Conservation (phyloP, 1,284 basidiomycete genomes). For the Microbotryomycetes sp. region DNA sequence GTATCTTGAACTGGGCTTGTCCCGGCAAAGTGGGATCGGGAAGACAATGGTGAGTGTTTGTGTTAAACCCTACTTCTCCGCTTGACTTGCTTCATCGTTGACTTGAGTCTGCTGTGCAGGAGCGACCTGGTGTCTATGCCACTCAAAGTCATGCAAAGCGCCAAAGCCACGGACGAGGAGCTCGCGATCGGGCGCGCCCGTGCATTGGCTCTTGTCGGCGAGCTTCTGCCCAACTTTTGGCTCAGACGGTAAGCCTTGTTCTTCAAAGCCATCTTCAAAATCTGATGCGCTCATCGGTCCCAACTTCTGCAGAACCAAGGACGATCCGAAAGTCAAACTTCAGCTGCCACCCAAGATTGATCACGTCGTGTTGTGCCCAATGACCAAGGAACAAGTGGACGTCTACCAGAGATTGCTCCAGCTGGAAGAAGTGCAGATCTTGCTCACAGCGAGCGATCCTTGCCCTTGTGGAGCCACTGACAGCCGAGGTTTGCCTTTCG, state of each 20-base stretch:
- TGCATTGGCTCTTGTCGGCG: slow-evolving; percentile 51
- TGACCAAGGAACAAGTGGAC: slow-evolving; percentile 58
- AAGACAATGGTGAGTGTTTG: slow-evolving; percentile 60
- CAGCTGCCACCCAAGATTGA: slow-evolving; percentile 75
- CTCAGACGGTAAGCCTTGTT: slow-evolving; percentile 55
- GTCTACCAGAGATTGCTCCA: slow-evolving; percentile 65
- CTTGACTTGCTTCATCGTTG: slow-evolving; percentile 21
- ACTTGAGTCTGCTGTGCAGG: slow-evolving; percentile 7
- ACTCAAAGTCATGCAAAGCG: slow-evolving; percentile 57
- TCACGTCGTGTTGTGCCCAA: slow-evolving; percentile 80
- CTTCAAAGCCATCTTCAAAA: slow-evolving; percentile 43
- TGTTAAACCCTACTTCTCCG: slow-evolving; percentile 56
- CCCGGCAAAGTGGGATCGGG: slow-evolving; percentile 59
- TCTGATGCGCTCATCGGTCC: slow-evolving; percentile 48
- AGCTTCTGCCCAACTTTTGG: slow-evolving; percentile 67
- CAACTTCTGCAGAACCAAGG: slow-evolving; percentile 17
- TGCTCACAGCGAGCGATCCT: slow-evolving; percentile 59
- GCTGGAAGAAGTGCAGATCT: slow-evolving; percentile 56
- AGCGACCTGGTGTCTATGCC: slow-evolving; percentile 39
- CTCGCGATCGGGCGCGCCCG: slow-evolving; percentile 50
- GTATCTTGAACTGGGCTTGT: slow-evolving; percentile 71
- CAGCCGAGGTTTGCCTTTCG: slow-evolving; percentile 30
- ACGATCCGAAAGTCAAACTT: slow-evolving; percentile 9
- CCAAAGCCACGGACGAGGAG: slow-evolving; percentile 56
- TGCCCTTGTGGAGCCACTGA: slow-evolving; percentile 63